A percentile compares a stretch with the other conserved stretches of the same genome.
phyloP scores from a whole-genome alignment of 495 filamentous ascomycete genomes.

The Aspergillus ellipticus region DNA sequence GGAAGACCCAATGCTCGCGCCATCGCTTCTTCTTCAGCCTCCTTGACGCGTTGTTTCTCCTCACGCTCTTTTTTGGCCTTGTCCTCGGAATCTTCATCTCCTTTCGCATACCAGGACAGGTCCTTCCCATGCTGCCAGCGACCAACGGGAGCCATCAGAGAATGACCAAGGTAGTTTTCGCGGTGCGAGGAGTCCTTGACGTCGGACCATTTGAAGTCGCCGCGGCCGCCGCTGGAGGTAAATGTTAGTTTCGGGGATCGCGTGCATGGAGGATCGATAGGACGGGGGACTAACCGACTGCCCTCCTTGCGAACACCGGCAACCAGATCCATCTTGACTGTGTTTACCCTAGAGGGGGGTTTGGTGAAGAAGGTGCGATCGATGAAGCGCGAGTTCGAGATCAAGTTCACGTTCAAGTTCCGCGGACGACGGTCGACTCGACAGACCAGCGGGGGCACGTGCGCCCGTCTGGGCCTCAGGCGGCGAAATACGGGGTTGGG shows the following conservation, averaged over 20 bases:
- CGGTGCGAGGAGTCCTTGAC: constrained; percentile 82
- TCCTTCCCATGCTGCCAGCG: constrained; percentile 93
- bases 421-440: too few species aligned
- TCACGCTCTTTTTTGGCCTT: constrained; percentile 59
- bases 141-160: constrained; percentile 89
- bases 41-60: constrained; percentile 78
- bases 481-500: constrained; percentile 6
- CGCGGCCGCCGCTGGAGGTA: constrained; percentile 69
- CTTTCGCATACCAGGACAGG: constrained; percentile 83
- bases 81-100: constrained; percentile 56
- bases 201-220: constrained; percentile 94
- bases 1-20: constrained; percentile 76
- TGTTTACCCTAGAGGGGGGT: not conserved
- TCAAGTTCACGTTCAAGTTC: too few species aligned
- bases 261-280: not conserved
- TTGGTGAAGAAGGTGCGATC: not conserved
- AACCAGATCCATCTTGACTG: constrained; percentile 78
- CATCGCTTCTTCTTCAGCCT: constrained; percentile 89
- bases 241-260: constrained; percentile 8
- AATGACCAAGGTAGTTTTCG: constrained; percentile 97
- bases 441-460: constrained; percentile 20
- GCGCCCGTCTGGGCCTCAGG: constrained; percentile 18
- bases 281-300: constrained; percentile 56
- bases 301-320: constrained; percentile 90
- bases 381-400: not conserved